phyloP scores from a whole-genome alignment of 2,329 filamentous ascomycete genomes.

The Exophiala viscosa region DNA sequence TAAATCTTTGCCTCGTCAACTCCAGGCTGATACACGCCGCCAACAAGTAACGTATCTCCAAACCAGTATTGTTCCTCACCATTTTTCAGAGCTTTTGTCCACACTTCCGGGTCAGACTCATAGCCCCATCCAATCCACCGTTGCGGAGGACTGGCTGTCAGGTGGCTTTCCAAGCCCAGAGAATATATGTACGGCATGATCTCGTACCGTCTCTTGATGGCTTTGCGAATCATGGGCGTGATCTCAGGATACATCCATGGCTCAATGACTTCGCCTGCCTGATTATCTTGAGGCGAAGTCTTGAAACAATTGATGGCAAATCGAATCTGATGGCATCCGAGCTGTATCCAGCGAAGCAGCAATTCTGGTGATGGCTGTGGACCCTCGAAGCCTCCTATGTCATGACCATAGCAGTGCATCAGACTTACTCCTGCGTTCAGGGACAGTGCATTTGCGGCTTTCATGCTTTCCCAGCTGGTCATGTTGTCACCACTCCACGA shows the following conservation, averaged over 20 bases:
- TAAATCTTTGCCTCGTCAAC: constrained; percentile 56
- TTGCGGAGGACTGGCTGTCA: constrained; percentile 60
- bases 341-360: constrained; percentile 68
- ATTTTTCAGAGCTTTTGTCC: constrained; percentile 56
- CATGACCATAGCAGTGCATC: constrained; percentile 68
- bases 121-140: constrained; percentile 73
- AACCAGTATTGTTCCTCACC: constrained; percentile 73
- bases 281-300: constrained; percentile 62
- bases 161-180: constrained; percentile 59
- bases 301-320: constrained; percentile 80
- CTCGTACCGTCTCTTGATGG: constrained; percentile 68
- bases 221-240: constrained; percentile 58
- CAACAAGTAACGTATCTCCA: constrained; percentile 62
- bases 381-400: constrained; percentile 71
- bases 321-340: constrained; percentile 65
- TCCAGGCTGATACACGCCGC: constrained; percentile 64
- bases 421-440: constrained; percentile 66
- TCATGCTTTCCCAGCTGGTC: constrained; percentile 70
- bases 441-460: constrained; percentile 65
- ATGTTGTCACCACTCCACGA: constrained; percentile 74
- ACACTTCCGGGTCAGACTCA: constrained; percentile 63
- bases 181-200: constrained; percentile 70
- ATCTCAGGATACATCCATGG: constrained; percentile 73
- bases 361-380: constrained; percentile 68
- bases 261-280: constrained; percentile 69